Base-by-base conservation (phyloP, 2,329 filamentous ascomycete genomes). In the Hymenoscyphus fructigenus region DNA sequence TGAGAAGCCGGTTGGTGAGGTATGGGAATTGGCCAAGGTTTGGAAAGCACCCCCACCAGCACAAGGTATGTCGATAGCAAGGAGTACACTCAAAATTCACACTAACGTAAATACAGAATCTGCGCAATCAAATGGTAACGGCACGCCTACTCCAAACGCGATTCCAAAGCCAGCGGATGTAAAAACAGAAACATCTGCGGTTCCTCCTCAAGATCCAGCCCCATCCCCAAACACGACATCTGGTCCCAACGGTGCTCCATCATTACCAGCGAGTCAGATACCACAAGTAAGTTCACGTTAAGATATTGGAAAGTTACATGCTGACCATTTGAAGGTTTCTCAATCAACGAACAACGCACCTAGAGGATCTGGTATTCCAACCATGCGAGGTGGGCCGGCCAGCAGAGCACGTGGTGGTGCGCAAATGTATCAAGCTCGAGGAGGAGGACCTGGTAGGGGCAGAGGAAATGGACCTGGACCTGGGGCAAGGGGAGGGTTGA, bases 21-120 rank as follows among this genome's bases (percentile, higher is more conserved):
- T 97, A 0, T 97, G 92, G 91, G 88, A 90, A 68, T 80, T 91
- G 62, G 93, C 90, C 0, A 93, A 94, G 78, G 81, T 79, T 61
- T 84, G 87, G 12, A 90, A 86, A 75, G 81, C 84, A 32, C 65
- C 68, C n/a, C 65, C 70, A 38, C 57, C 71, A 53, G 26, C 65
- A 29, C 61, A 67, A 55, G 59, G 59, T 55, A 58, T 53, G 44
- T 50, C 47, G 36, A 23, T 47, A 15, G 47, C 23, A 17, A 61
- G 55, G 14, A 32, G 28, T 26, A 17, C 7, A n/a, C n/a, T 28
- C 28, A 50, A 17, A 17, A 23, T 12, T 15, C 34, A 63, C 36
- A 56, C 65, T 56, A 69, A 58, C 12, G n/a, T 32, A 23, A 38
- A 12, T 58, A 28, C 41, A 72, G 69, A 62, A 62, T 34, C 67